These are phyloP conservation scores for Suhomyces anneliseae DNA, from an alignment of 1,139 yeast species.

Conservation along the genomic window DNA sequence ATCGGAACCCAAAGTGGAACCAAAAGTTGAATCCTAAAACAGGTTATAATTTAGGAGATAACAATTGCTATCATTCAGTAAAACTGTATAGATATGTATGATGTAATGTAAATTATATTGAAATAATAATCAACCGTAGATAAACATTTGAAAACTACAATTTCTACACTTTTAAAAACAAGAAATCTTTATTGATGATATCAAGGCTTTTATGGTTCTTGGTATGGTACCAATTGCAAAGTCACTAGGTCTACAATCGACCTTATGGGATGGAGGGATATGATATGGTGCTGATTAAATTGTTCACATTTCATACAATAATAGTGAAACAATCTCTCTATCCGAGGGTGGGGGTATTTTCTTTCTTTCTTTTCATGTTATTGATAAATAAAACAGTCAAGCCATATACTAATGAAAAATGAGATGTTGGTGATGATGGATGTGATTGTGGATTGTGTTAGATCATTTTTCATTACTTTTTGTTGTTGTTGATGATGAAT, in stretches of 20 bases:
- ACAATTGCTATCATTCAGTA: slow-evolving; percentile 6
- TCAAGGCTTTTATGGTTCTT: slow-evolving; percentile 1
- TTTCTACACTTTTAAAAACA: background rate
- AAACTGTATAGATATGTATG: slow-evolving; percentile 12
- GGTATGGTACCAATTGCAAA: too few species aligned
- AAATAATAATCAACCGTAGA: background rate
- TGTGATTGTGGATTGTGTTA: too few species aligned
- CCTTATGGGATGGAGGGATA: background rate
- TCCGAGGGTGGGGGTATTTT: background rate
- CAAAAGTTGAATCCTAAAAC: slow-evolving; percentile 1
- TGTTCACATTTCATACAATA: background rate
- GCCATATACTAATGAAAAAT: too few species aligned
- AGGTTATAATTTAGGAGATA: background rate
- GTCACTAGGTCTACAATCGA: background rate
- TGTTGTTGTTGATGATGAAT: background rate
- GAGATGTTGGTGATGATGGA: too few species aligned
- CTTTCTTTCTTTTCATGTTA: too few species aligned
- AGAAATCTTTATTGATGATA: background rate
- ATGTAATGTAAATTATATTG: slow-evolving; percentile 5
- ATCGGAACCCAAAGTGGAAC: slow-evolving; percentile 3
- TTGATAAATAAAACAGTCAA: too few species aligned
- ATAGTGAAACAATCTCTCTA: background rate
- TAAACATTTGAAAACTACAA: too few species aligned
- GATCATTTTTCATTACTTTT: too few species aligned
- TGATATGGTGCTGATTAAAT: background rate